Base-by-base conservation (phyloP, 352 stramenopile species). In the Globisporangium parvum region DNA sequence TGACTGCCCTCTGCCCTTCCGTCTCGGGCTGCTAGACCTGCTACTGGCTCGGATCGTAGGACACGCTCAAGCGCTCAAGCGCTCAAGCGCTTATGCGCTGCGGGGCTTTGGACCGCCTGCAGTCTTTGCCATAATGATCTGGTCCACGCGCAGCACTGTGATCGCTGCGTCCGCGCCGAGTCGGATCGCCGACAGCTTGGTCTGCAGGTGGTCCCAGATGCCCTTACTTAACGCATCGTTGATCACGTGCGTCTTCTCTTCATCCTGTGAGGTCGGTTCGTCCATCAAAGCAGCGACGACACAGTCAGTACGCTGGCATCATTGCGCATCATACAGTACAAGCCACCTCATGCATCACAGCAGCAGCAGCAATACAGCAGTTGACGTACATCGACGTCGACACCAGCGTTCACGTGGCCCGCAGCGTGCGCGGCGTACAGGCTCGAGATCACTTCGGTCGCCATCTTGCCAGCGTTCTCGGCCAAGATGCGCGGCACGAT, bases 71-170 rank as follows among this genome's bases (percentile, higher is more conserved):
- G n/a, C n/a, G n/a, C 41, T 24, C 41, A 47, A 18, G 1, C n/a
- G 9, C 41, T n/a, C n/a, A n/a, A n/a, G n/a, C 41, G 41, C 41
- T 57, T 69, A 64, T 65, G 59, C 39, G 65, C 80, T 77, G 62
- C 85, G 83, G 49, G 91, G 88, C 84, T 98, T 98, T 23, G 95
- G 95, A 40, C 95, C 95, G 33, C 95, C 95, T 39, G 95, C 95
- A 45, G 91, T 73, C 77, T 98, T 98, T 60, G 87, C 80, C 97
- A 99, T 99, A 85, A 99, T 99, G 76, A 99, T 99, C 80, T 99
- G 96, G 86, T 99, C 97, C 33, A 99, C 96, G 73, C 96, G 96
- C 31, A 99, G 82, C 57, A 99, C 95, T 46, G 97, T 99, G 59
- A 98, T 93, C 28, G 95, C 96, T 37, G 96, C 96, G 76, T 99